Evolutionary conservation across 345 rosid species (phyloP).

Genomic region (Moricandia moricandioides): DNA sequence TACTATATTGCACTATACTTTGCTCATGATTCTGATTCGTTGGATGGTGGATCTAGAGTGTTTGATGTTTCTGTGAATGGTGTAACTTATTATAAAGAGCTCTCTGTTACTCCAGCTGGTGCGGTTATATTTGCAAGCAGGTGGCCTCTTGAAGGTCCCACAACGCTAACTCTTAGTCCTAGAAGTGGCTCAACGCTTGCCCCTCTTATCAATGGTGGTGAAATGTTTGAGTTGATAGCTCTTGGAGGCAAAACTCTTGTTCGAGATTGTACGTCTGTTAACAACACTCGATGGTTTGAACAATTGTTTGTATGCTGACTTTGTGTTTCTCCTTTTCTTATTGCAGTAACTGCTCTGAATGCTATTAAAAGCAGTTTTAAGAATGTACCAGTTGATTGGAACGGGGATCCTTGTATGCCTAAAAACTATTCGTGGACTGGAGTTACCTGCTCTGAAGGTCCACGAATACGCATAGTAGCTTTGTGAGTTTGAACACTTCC

Average conservation of each 20-base stretch:
- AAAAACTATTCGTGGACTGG: slow-evolving; percentile 75
- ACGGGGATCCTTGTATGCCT: slow-evolving; percentile 88
- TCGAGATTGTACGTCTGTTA: slow-evolving; percentile 60
- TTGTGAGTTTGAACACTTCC: slow-evolving; percentile 53
- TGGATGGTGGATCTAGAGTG: slow-evolving; percentile 40
- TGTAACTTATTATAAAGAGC: slow-evolving; percentile 51
- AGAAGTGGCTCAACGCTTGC: slow-evolving; percentile 47
- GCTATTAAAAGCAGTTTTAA: slow-evolving; percentile 44
- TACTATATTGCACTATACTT: slow-evolving; percentile 83
- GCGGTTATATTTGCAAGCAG: slow-evolving; percentile 49
- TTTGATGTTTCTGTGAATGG: slow-evolving; percentile 60
- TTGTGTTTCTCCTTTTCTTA: neutral
- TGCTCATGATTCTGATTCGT: slow-evolving; percentile 53
- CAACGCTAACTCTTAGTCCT: slow-evolving; percentile 55
- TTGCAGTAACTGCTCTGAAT: slow-evolving; percentile 59
- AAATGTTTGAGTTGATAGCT: slow-evolving; percentile 53
- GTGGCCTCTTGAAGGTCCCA: slow-evolving; percentile 77
- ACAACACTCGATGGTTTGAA: neutral
- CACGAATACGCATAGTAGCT: slow-evolving; percentile 60
- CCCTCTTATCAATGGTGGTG: slow-evolving; percentile 82
- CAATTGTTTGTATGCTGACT: slow-evolving; percentile 1
- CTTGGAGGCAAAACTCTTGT: slow-evolving; percentile 68
- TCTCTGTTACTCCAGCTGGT: slow-evolving; percentile 62
- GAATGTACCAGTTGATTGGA: slow-evolving; percentile 77
- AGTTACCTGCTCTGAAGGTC: slow-evolving; percentile 60